Evolutionary conservation across 2,329 filamentous ascomycete species (phyloP).

Genomic region (Dichotomopilus funicola): DNA sequence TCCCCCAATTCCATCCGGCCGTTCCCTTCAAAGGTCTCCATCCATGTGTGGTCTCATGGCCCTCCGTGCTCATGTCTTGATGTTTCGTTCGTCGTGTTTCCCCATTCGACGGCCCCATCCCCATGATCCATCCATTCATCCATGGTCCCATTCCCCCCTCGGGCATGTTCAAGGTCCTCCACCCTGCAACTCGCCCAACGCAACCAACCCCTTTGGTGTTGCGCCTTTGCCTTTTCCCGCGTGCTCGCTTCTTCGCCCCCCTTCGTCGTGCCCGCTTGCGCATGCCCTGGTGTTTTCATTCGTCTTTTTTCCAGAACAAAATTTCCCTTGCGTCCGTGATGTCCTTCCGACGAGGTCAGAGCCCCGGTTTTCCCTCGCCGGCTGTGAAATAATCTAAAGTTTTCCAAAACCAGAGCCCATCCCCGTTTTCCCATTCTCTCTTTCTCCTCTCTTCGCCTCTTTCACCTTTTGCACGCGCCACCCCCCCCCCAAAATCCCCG

Average conservation of each 20-base stretch:
- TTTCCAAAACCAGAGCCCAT: constrained; percentile 46
- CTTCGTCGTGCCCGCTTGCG: neutral
- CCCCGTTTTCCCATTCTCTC: constrained; percentile 32
- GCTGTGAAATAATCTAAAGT: constrained; percentile 38
- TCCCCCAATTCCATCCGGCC: constrained; percentile 5
- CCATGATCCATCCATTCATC: neutral
- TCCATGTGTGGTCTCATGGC: neutral
- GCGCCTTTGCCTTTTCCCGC: no score
- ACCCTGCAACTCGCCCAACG: neutral
- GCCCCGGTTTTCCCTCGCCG: constrained; percentile 44
- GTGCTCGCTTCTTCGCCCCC: neutral
- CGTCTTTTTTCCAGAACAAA: constrained; percentile 23
- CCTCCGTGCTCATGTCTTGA: neutral
- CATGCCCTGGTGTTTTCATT: constrained; percentile 24
- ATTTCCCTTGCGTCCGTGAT: constrained; percentile 33
- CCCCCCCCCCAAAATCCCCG: constrained; percentile 33
- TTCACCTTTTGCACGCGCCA: neutral
- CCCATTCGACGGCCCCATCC: neutral
- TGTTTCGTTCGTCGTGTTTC: constrained; percentile 5
- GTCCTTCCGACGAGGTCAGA: constrained; percentile 25
- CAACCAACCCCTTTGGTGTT: neutral
- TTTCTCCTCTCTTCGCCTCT: constrained; percentile 18
- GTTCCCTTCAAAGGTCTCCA: neutral
- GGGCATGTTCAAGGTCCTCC: neutral
- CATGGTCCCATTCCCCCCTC: neutral